Conservation (phyloP, 495 filamentous ascomycete genomes). For the Schizothecium vesticola region DNA sequence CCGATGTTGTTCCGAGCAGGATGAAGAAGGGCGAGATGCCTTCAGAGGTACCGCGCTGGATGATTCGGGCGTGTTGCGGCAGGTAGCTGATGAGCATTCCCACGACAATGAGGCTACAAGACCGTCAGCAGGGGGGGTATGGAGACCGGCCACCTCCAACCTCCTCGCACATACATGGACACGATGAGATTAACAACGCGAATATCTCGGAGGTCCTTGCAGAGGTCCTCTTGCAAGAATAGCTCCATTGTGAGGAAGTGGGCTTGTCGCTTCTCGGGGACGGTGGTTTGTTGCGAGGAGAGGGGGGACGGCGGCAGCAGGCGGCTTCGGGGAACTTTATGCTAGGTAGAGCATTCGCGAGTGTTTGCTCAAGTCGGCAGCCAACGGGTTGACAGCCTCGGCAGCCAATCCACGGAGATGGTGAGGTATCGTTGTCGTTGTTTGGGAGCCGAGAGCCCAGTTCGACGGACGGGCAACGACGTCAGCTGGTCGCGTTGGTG, state of each 20-base stretch:
- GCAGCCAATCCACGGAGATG: background rate
- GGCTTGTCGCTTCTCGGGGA: background rate
- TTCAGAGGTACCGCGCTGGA: conserved; percentile 78
- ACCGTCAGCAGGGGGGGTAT: conserved; percentile 10
- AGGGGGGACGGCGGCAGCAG: background rate
- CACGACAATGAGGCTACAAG: conserved; percentile 68
- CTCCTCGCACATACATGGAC: conserved; percentile 47
- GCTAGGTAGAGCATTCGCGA: background rate
- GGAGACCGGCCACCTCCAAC: background rate
- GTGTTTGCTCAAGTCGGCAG: background rate
- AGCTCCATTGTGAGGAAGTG: conserved; percentile 28
- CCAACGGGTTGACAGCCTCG: background rate
- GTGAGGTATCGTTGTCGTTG: background rate
- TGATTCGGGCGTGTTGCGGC: conserved; percentile 90
- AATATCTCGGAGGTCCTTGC: conserved; percentile 48
- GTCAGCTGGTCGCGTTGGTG: background rate
- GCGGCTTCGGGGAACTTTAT: background rate
- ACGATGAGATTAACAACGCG: conserved; percentile 56
- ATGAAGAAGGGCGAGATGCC: conserved; percentile 94
- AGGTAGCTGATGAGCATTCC: conserved; percentile 92
- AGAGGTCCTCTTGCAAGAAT: conserved; percentile 34
- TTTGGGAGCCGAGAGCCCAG: background rate
- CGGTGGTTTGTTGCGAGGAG: background rate
- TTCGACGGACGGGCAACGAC: background rate
- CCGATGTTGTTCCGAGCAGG: conserved; percentile 82